phyloP scores from a whole-genome alignment of 2,329 filamentous ascomycete genomes.

The Aschersonia sp. region DNA sequence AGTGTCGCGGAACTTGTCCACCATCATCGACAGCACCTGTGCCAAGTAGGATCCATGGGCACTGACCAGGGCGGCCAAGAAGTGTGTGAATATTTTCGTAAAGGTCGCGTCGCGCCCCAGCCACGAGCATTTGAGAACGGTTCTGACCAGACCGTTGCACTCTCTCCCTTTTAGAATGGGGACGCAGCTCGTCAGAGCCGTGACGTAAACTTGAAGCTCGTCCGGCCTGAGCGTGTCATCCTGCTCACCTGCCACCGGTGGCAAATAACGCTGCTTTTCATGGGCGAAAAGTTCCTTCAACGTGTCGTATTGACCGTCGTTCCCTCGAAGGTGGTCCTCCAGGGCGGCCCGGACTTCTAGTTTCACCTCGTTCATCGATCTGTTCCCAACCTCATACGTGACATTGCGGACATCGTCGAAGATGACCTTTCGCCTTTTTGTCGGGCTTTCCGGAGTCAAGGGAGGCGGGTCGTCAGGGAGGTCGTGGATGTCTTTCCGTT shows the following conservation, averaged over 20 bases:
- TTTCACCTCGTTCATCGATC: conserved; percentile 41
- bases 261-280: conserved; percentile 27
- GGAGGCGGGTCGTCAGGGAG: conserved; percentile 21
- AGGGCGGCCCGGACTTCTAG: conserved; percentile 39
- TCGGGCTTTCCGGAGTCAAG: conserved; percentile 23
- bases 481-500: conserved; percentile 28
- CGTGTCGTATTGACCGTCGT: conserved; percentile 46
- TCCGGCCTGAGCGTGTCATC: conserved; percentile 35
- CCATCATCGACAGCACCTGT: conserved; percentile 64
- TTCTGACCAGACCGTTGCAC: conserved; percentile 43
- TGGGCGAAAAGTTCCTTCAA: conserved; percentile 44
- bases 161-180: conserved; percentile 43
- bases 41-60: conserved; percentile 69
- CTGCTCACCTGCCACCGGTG: conserved; percentile 25
- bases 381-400: conserved; percentile 37
- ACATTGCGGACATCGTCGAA: conserved; percentile 44
- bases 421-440: conserved; percentile 41
- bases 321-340: conserved; percentile 39
- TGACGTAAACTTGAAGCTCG: conserved; percentile 44
- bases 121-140: conserved; percentile 48
- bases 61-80: conserved; percentile 60
- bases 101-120: conserved; percentile 51
- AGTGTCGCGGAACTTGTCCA: conserved; percentile 56
- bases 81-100: conserved; percentile 51
- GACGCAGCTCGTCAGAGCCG: conserved; percentile 47